phyloP scores from a whole-genome alignment of 2,329 filamentous ascomycete species.

The Trichoderma cornu-damae region DNA sequence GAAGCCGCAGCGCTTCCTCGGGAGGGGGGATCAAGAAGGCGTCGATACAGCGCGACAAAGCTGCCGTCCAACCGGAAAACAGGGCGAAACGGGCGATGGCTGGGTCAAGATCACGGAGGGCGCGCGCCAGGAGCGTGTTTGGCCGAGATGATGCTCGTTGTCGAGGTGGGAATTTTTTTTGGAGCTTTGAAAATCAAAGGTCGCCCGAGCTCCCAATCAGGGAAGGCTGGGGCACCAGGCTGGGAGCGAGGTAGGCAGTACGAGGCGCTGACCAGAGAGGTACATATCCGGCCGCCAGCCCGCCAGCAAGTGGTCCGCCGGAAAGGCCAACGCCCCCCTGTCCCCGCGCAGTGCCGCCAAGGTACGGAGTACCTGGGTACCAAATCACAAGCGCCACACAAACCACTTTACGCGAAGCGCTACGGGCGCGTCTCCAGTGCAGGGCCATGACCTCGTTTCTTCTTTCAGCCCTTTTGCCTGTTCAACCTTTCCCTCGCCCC shows the following conservation, averaged over 20 bases:
- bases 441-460: conserved; percentile 8
- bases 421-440: conserved; percentile 16
- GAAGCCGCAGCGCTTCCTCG: conserved; percentile 7
- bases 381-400: conserved; percentile 14
- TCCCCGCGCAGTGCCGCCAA: neutral
- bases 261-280: neutral
- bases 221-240: conserved; percentile 12
- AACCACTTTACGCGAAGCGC: conserved; percentile 18
- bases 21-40: neutral
- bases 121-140: conserved; percentile 5
- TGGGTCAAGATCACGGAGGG: neutral
- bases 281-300: neutral
- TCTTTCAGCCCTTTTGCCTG: no score
- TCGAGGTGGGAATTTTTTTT: conserved; percentile 3
- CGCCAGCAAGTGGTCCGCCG: neutral
- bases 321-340: neutral
- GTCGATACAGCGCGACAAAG: neutral
- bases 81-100: conserved; percentile 2
- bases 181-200: conserved; percentile 15
- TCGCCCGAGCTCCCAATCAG: conserved; percentile 11
- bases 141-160: conserved; percentile 10
- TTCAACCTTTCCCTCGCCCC: neutral
- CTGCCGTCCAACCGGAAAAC: neutral
- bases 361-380: neutral
- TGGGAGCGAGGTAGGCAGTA: neutral